Conservation (phyloP, 352 stramenopile species). For the Aphanomyces euteiches region DNA sequence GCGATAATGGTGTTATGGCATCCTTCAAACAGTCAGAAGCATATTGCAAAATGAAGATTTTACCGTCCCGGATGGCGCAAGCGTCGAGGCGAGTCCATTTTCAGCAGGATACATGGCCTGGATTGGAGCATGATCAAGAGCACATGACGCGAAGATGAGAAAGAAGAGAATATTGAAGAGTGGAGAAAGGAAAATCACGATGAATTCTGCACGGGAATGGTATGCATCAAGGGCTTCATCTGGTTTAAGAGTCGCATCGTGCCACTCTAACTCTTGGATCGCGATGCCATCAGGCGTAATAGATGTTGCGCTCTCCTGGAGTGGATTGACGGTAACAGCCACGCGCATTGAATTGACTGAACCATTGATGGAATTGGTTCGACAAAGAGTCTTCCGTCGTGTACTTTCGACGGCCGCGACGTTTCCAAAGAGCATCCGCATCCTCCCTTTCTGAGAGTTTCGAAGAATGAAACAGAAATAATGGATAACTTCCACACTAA, state of each 20-base stretch:
- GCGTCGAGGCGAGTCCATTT: slow-evolving; percentile 8
- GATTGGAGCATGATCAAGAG: slow-evolving; percentile 15
- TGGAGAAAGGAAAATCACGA: slow-evolving; percentile 1
- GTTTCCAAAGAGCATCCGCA: neutral
- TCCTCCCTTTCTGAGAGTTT: neutral
- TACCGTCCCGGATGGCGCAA: slow-evolving; percentile 21
- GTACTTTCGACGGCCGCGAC: neutral
- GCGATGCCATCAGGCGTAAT: no score
- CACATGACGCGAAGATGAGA: slow-evolving; percentile 3
- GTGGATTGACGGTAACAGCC: no score
- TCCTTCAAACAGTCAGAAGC: slow-evolving; percentile 31
- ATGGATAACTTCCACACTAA: neutral
- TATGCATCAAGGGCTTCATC: neutral
- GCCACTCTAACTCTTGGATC: no score
- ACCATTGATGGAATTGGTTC: no score
- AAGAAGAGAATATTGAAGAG: slow-evolving; percentile 12
- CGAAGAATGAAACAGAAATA: neutral
- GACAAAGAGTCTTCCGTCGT: no score
- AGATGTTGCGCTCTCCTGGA: no score
- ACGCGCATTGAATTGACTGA: no score
- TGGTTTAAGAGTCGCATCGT: no score
- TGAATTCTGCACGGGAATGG: neutral
- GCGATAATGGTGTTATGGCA: slow-evolving; percentile 42
- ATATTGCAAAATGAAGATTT: neutral
- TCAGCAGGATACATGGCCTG: slow-evolving; percentile 16